These are phyloP conservation scores for Capsicum chinense DNA, from an alignment of 257 asterid species.

Conservation along the genomic window DNA sequence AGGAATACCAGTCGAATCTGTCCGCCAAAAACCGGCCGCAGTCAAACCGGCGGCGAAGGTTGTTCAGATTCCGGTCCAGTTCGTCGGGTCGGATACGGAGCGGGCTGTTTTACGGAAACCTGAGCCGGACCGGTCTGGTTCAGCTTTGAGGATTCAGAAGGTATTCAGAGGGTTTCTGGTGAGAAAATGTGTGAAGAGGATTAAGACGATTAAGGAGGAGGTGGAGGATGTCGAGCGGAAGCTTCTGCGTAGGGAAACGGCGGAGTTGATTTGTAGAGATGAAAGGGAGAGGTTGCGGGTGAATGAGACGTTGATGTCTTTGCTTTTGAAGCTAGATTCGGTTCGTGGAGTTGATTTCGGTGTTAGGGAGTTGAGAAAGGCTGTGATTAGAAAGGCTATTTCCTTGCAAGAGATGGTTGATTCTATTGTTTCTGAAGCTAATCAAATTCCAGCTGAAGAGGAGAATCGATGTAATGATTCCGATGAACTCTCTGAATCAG, in stretches of 20 bases:
- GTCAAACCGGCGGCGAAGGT: slow-evolving; percentile 42
- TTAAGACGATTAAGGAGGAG: slow-evolving; percentile 45
- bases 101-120: slow-evolving; percentile 22
- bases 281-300: slow-evolving; percentile 64
- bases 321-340: slow-evolving; percentile 70
- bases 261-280: slow-evolving; percentile 50
- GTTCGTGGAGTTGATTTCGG: slow-evolving; percentile 65
- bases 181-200: slow-evolving; percentile 61
- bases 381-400: slow-evolving; percentile 68
- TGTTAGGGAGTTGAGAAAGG: slow-evolving; percentile 66
- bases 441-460: slow-evolving; percentile 17
- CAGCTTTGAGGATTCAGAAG: slow-evolving; percentile 77
- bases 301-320: slow-evolving; percentile 72
- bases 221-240: slow-evolving; percentile 67
- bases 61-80: slow-evolving; percentile 68
- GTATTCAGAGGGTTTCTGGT: slow-evolving; percentile 71
- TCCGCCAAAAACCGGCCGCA: slow-evolving; percentile 32
- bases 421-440: slow-evolving; percentile 33
- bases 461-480: background rate
- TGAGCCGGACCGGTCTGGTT: slow-evolving; percentile 36
- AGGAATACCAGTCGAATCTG: slow-evolving; percentile 38
- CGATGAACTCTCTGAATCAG: slow-evolving; percentile 25
- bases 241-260: slow-evolving; percentile 41
- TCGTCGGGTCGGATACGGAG: slow-evolving; percentile 35
- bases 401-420: slow-evolving; percentile 75